These are phyloP conservation scores for Alternaria arborescens DNA, from an alignment of 2,329 filamentous ascomycete species.

Conservation along the genomic window DNA sequence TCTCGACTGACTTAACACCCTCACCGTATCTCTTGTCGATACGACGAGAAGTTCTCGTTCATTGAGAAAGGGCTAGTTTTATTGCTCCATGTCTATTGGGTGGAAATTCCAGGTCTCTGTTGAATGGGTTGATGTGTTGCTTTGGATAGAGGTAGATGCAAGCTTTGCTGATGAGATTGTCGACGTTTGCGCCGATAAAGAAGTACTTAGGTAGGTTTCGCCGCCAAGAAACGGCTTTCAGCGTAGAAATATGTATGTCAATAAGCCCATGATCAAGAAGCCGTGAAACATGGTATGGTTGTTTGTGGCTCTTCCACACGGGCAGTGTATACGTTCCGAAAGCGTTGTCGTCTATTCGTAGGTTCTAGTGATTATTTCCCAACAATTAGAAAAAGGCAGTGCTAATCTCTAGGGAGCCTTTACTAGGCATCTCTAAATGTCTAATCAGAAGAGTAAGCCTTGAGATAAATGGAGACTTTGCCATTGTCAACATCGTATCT, in stretches of 20 bases:
- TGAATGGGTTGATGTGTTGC: background rate
- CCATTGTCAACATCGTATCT: background rate
- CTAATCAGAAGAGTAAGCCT: background rate
- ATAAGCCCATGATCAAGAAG: background rate
- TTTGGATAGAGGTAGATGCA: background rate
- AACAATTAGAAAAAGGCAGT: background rate
- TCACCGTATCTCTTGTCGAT: background rate
- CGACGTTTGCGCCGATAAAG: background rate
- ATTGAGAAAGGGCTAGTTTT: background rate
- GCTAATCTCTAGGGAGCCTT: background rate
- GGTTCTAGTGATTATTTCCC: background rate
- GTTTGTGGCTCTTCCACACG: background rate
- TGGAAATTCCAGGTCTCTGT: background rate
- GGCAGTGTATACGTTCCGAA: background rate
- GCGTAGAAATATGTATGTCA: background rate
- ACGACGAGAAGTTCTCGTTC: background rate
- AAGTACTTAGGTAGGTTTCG: background rate
- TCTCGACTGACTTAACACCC: background rate
- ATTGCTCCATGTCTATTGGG: background rate
- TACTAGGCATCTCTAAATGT: no score
- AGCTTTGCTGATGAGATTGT: background rate
- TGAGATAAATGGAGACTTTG: background rate
- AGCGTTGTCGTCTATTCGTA: background rate
- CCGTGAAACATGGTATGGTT: background rate
- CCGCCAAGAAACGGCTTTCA: background rate